Base-by-base conservation (phyloP, 2,329 filamentous ascomycete genomes). In the Calonectria naviculata region DNA sequence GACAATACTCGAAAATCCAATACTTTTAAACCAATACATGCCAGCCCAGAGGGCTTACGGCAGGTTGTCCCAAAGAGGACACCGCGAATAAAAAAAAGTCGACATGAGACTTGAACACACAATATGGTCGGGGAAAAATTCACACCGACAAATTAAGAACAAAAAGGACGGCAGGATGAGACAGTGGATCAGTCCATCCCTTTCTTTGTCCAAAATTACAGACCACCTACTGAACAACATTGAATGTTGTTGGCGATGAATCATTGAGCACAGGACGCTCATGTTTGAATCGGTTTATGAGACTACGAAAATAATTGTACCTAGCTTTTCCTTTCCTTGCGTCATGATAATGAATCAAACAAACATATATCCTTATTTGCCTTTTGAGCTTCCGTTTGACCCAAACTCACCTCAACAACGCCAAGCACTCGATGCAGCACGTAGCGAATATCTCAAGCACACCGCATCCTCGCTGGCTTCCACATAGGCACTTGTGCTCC, bases 231-330 rank as follows among this genome's bases (percentile, higher is more conserved):
- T 44, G 58, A 47, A 52, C 54, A 60, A 46, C 34, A 47, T 46
- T 49, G 54, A 56, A 49, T 61, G 44, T 61, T 61, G 36, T 28
- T n/a, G 34, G 34, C 36, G 10, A 60, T 26, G 34, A 61, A 61
- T 38, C 31, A 38, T 34, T 41, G 34, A 62, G 46, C 31, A 58
- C 29, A 28, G 44, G 24, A 58, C 28, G 65, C 46, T 61, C 44
- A 62, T 24, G 10, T 44, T 61, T 31, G 65, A 52, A 67, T 31
- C 60, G 34, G 34, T 26, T 67, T 62, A 67, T 29, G 65, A 67
- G 34, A 62, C 42, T 28, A 67, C 65, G 65, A 67, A 67, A 46
- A 67, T 60, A 60, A 61, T 67, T 67, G 26, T 49, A 62, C 21
- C 28, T 67, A 67, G 65, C 44, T 52, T 46, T 44, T 6, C 5